Conservation (phyloP, 805 yeast genomes). For the Candida anglica region DNA sequence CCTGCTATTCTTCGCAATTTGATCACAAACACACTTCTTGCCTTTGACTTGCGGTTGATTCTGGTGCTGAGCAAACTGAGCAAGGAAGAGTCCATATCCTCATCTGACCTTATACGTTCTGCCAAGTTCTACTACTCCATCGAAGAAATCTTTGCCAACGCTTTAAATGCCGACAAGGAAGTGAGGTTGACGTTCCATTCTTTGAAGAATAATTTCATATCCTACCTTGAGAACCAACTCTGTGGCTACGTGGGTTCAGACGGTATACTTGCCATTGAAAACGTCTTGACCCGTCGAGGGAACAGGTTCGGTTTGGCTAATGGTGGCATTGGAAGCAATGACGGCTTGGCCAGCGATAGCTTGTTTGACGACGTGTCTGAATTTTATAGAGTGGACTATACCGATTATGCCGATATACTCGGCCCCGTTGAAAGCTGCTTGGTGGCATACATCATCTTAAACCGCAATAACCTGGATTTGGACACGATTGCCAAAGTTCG, state of each 20-base stretch:
- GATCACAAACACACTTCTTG: slow-evolving; percentile 23
- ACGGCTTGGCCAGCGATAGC: no score
- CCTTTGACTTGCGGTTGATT: slow-evolving; percentile 25
- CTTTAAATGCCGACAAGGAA: slow-evolving; percentile 9
- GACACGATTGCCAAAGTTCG: slow-evolving; percentile 15
- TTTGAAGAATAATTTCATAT: slow-evolving; percentile 20
- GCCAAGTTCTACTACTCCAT: slow-evolving; percentile 33
- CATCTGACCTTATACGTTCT: slow-evolving; percentile 3
- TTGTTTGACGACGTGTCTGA: slow-evolving; percentile 6
- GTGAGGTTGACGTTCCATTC: slow-evolving; percentile 10
- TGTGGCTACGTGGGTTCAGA: slow-evolving; percentile 1
- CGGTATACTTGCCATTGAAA: background rate
- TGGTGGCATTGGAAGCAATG: no score
- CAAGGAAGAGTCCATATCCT: no score
- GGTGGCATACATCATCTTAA: slow-evolving; percentile 26
- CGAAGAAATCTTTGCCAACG: slow-evolving; percentile 17
- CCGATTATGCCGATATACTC: no score
- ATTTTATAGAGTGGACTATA: slow-evolving; percentile 16
- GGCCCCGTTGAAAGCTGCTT: slow-evolving; percentile 30
- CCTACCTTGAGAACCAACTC: slow-evolving; percentile 16
- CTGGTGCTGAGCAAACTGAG: background rate
- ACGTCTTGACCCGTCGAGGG: background rate
- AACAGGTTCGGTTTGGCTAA: slow-evolving; percentile 5
- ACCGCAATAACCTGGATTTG: slow-evolving; percentile 11
- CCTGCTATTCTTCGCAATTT: slow-evolving; percentile 24